Evolutionary conservation across 148 eudicot species (phyloP).

Genomic region (Spergularia bocconei): DNA sequence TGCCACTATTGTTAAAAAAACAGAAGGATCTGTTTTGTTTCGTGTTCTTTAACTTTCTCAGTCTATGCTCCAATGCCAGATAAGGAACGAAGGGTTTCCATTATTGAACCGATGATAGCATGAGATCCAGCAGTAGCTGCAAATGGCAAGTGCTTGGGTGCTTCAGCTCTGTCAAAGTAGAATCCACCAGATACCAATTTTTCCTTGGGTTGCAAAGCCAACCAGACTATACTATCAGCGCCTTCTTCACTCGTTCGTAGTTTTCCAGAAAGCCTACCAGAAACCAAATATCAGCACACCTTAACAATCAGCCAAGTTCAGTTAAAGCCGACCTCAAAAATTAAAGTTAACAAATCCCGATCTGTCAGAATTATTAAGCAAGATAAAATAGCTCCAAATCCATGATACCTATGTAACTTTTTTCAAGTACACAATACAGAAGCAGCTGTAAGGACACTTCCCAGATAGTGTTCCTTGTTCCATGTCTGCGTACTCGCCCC

Average conservation of each 20-base stretch:
- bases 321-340: too few species aligned
- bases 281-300: slow-evolving; percentile 5
- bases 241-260: slow-evolving; percentile 84
- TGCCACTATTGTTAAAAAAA: too few species aligned
- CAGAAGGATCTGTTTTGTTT: too few species aligned
- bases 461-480: too few species aligned
- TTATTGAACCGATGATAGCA: slow-evolving; percentile 53
- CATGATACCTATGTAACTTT: too few species aligned
- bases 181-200: slow-evolving; percentile 64
- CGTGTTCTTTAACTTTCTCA: too few species aligned
- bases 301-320: background rate
- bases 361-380: too few species aligned
- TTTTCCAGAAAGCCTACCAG: slow-evolving; percentile 60
- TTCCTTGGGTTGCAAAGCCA: slow-evolving; percentile 75
- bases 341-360: too few species aligned
- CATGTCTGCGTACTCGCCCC: too few species aligned
- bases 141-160: slow-evolving; percentile 71
- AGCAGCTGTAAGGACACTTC: too few species aligned
- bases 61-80: slow-evolving; percentile 30
- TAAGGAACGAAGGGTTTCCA: slow-evolving; percentile 42
- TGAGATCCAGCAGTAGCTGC: slow-evolving; percentile 68
- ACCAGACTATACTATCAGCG: slow-evolving; percentile 82
- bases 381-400: too few species aligned
- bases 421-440: too few species aligned
- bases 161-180: slow-evolving; percentile 91